Evolutionary conservation across 2,329 filamentous ascomycete genomes (phyloP), one percentile per base, ranked within the genome.

Genomic region (Setomelanomma holmii): DNA sequence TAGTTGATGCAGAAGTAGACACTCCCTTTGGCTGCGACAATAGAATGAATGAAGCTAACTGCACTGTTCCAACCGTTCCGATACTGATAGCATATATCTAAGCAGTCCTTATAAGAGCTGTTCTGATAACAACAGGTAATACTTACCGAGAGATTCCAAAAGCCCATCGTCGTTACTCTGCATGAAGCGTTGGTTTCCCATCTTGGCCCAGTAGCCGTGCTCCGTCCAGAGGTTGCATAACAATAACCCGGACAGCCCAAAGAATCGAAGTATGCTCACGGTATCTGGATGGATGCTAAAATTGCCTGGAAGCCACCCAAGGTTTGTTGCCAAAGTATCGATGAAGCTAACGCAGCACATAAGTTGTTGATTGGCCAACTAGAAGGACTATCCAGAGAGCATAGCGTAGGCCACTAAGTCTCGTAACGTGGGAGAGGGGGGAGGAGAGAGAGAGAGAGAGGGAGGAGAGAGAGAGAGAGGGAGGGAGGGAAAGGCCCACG

Each of bases 1-100:
- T 58, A 67, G 45, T 67, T 64, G 42, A 64, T 61, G 47, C 60
- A 67, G 36, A 67, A 64, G 38, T 67, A 64, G 0, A 51, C 58
- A 4, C 47, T 55, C 16, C 40, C 36, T 34, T 38, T 19, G 2
- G 21, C 41, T 1, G 52, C 55, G 11, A 63, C 54, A 8, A 56
- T 40, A n/a, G 52, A 48, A 17, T 69, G 61, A 14, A 55, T 62
- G 49, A 60, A 66, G 22, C 53, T 48, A 7, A 58, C 47, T 14
- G 56, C 58, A 4, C 49, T 56, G 21, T 63, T 53, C 63, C 60
- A 69, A 12, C 66, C 66, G 30, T 55, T 61, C 1, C 48, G 22
- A 23, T 64, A 63, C 7, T 63, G 62, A 21, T 69, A 69, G 36
- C 52, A 59, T 5, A 59, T 23, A 21, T 63, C 63, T 62, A n/a